Conservation (phyloP, 768 basidiomycete genomes). For the Hygrocybe coccinea region DNA sequence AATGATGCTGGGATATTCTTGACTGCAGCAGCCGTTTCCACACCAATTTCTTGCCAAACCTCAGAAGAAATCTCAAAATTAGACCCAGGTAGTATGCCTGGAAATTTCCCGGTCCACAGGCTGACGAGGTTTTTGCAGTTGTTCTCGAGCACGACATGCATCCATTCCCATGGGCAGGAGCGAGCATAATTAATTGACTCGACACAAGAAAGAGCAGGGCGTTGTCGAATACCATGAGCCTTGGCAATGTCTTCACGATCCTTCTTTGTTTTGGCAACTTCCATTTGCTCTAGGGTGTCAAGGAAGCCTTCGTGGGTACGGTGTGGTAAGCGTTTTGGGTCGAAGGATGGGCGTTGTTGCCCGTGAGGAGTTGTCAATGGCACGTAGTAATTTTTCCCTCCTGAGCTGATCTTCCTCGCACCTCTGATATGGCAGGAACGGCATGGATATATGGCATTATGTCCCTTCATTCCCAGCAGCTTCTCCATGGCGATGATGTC, state of each 20-base stretch:
- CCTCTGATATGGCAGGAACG: constrained; percentile 31
- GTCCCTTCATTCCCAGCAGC: constrained; percentile 33
- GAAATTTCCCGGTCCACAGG: constrained; percentile 38
- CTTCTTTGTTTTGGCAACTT: not conserved
- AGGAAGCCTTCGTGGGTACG: constrained; percentile 17
- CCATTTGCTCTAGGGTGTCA: not conserved
- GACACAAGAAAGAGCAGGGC: constrained; percentile 29
- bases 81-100: no score
- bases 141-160: constrained; percentile 45
- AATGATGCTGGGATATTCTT: constrained; percentile 30
- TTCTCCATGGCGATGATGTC: constrained; percentile 33
- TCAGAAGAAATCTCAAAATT: constrained; percentile 27
- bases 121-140: constrained; percentile 32
- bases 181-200: constrained; percentile 22
- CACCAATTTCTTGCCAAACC: constrained; percentile 35
- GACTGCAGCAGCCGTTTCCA: constrained; percentile 25
- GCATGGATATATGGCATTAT: constrained; percentile 32
- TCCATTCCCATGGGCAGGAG: constrained; percentile 43
- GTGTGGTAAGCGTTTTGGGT: constrained; percentile 20
- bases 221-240: constrained; percentile 27
- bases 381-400: constrained; percentile 21
- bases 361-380: constrained; percentile 13
- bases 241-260: constrained; percentile 16
- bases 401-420: constrained; percentile 4
- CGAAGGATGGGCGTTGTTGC: not conserved